Percentiles rank a stretch among this genome's conserved stretches.
These are phyloP conservation scores for Bisporella sp. DNA, from an alignment of 2,329 filamentous ascomycete genomes.

Conservation along the genomic window DNA sequence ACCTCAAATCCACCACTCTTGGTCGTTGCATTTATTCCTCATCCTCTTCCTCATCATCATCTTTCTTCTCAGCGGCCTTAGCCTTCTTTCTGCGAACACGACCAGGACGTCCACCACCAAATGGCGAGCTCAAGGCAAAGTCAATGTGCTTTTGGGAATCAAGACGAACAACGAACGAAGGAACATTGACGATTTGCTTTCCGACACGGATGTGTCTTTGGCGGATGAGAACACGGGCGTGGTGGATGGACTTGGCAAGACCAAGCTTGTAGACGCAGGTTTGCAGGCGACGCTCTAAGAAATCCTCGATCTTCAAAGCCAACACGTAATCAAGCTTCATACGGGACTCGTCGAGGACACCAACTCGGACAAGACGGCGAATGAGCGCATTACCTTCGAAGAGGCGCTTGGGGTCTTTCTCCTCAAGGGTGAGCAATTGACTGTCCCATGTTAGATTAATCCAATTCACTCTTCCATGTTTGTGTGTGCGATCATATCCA, in stretches of 20 bases:
- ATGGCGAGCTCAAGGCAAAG: slow-evolving; percentile 95
- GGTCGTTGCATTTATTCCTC: slow-evolving; percentile 31
- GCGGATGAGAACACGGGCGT: slow-evolving; percentile 98
- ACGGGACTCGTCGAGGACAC: slow-evolving; percentile 99
- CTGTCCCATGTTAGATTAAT: slow-evolving; percentile 38
- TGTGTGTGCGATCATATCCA: not conserved
- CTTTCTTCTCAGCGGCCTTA: slow-evolving; percentile 84
- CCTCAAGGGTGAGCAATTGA: slow-evolving; percentile 99
- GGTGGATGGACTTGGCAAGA: slow-evolving; percentile 99
- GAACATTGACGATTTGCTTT: slow-evolving; percentile 99
- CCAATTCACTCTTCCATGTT: not conserved
- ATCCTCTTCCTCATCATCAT: slow-evolving; percentile 85
- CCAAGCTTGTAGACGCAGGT: slow-evolving; percentile 99
- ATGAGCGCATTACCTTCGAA: slow-evolving; percentile 99
- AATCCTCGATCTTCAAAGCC: slow-evolving; percentile 98
- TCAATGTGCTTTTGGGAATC: slow-evolving; percentile 99
- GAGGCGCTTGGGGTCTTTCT: slow-evolving; percentile 99
- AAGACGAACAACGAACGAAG: slow-evolving; percentile 98
- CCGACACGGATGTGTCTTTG: slow-evolving; percentile 99
- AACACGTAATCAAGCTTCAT: slow-evolving; percentile 99
- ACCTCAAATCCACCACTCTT: slow-evolving; percentile 14
- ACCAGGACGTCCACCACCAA: slow-evolving; percentile 92
- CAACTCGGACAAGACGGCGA: slow-evolving; percentile 98
- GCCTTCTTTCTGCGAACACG: slow-evolving; percentile 99
- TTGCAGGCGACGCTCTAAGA: slow-evolving; percentile 99